phyloP scores from a whole-genome alignment of 352 stramenopile species.

The Phytophthora agathidicida region DNA sequence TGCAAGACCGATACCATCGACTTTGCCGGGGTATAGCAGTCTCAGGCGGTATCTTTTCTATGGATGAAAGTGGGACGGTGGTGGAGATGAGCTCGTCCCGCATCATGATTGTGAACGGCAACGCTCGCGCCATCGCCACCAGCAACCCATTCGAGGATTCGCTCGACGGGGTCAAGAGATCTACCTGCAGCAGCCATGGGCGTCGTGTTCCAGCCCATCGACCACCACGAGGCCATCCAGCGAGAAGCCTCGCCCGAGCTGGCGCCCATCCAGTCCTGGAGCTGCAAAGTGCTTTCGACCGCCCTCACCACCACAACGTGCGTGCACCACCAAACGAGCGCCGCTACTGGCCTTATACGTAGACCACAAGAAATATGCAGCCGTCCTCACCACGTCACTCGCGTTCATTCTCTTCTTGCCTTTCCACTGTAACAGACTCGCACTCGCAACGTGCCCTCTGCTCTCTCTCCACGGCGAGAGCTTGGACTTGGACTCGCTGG shows the following conservation, averaged over 20 bases:
- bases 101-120: conserved; percentile 2
- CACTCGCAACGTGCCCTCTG: conserved; percentile 17
- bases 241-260: conserved; percentile 14
- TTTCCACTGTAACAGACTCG: conserved; percentile 15
- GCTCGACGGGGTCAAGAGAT: conserved; percentile 5
- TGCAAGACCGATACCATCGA: not conserved
- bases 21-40: conserved; percentile 7
- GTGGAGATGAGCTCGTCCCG: conserved; percentile 16
- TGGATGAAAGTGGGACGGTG: conserved; percentile 21
- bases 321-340: conserved; percentile 2
- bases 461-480: conserved; percentile 19
- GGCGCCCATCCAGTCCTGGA: conserved; percentile 34
- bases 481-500: conserved; percentile 4
- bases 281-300: conserved; percentile 19
- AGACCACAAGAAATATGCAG: conserved; percentile 10
- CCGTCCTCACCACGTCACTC: conserved; percentile 14
- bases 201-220: conserved; percentile 28
- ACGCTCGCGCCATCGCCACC: conserved; percentile 21
- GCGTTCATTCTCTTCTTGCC: conserved; percentile 7
- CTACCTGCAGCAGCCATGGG: conserved; percentile 17
- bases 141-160: conserved; percentile 24
- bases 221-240: conserved; percentile 23
- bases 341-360: conserved; percentile 14
- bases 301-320: conserved; percentile 19
- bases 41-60: conserved; percentile 18